Evolutionary conservation across 768 basidiomycete genomes (phyloP).

Genomic region (Pleurotus platypus): DNA sequence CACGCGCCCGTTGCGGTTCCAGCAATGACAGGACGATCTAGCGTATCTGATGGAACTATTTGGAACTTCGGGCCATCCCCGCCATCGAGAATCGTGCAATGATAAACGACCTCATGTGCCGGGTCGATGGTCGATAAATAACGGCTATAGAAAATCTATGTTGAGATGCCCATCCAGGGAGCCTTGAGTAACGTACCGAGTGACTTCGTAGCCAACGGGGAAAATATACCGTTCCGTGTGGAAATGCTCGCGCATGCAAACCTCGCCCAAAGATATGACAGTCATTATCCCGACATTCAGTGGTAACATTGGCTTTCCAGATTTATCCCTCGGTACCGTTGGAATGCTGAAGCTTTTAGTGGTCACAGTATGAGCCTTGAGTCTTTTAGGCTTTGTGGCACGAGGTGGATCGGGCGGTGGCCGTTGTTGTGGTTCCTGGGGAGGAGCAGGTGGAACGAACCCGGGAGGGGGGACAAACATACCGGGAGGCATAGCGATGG

Average conservation of each 20-base stretch:
- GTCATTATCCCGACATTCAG: constrained; percentile 88
- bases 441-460: constrained; percentile 17
- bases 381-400: constrained; percentile 66
- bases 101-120: constrained; percentile 64
- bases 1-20: constrained; percentile 89
- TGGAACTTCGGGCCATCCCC: constrained; percentile 86
- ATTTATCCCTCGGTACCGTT: constrained; percentile 71
- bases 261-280: constrained; percentile 66
- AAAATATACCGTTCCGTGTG: constrained; percentile 89
- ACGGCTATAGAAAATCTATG: constrained; percentile 41
- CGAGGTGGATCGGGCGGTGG: constrained; percentile 34
- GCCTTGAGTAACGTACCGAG: constrained; percentile 44
- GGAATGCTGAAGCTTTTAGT: constrained; percentile 77
- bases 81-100: constrained; percentile 81
- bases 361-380: constrained; percentile 79
- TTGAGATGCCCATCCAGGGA: not conserved
- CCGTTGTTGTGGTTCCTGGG: constrained; percentile 16
- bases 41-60: constrained; percentile 70
- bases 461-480: constrained; percentile 29
- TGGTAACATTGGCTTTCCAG: constrained; percentile 68
- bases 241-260: constrained; percentile 82
- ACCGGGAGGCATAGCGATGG: constrained; percentile 33
- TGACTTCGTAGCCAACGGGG: constrained; percentile 83
- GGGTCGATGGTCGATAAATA: constrained; percentile 78
- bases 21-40: constrained; percentile 70